Percentiles rank a stretch among this genome's conserved stretches.
Conservation (phyloP, 257 asterid species). For the Fraxinus pennsylvanica region DNA sequence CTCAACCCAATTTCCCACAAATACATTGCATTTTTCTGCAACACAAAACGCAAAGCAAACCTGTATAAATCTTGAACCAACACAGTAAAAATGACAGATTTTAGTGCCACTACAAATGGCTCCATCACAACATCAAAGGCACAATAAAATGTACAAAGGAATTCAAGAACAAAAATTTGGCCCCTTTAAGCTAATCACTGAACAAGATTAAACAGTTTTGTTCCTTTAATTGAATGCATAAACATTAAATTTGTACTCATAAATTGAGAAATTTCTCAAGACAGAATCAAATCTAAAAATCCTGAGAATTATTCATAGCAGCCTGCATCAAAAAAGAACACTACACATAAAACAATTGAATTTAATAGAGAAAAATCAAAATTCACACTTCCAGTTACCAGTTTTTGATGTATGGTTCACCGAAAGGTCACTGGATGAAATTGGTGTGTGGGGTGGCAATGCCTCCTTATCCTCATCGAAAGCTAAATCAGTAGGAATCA, state of each 20-base stretch:
- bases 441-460: conserved; percentile 32
- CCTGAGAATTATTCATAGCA: neutral
- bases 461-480: conserved; percentile 5
- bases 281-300: neutral
- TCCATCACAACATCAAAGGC: neutral
- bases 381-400: conserved; percentile 45
- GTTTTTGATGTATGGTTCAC: conserved; percentile 30
- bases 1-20: conserved; percentile 70
- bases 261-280: neutral
- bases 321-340: neutral
- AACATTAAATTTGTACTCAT: conserved; percentile 12
- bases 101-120: neutral
- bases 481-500: conserved; percentile 26
- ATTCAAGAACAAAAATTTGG: neutral
- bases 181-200: neutral
- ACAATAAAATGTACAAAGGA: neutral
- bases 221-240: neutral
- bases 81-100: neutral
- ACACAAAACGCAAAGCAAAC: neutral
- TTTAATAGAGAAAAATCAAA: conserved; percentile 1
- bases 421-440: conserved; percentile 15
- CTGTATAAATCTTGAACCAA: neutral
- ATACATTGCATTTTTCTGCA: conserved; percentile 61
- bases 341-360: neutral
- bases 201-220: neutral